Evolutionary conservation across 1,284 basidiomycete genomes (phyloP).

Genomic region (Somion occarium): DNA sequence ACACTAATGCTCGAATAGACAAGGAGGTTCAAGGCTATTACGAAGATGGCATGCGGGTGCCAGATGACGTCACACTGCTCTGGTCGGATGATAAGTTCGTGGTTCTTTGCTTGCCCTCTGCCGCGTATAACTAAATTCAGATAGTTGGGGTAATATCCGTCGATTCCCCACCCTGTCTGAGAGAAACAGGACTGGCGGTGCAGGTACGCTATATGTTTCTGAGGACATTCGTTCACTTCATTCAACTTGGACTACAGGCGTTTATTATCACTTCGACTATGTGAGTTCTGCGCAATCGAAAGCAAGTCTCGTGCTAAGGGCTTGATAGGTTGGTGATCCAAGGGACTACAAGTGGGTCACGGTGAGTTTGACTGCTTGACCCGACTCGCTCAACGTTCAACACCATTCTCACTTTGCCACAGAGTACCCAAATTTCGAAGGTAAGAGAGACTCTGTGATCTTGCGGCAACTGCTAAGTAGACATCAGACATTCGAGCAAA

Average conservation of each 20-base stretch:
- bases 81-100: slow-evolving; percentile 61
- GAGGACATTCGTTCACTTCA: background rate
- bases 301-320: background rate
- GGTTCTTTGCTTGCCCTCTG: background rate
- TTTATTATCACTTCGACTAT: slow-evolving; percentile 63
- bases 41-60: slow-evolving; percentile 51
- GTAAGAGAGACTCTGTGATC: slow-evolving; percentile 7
- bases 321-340: slow-evolving; percentile 43
- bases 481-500: slow-evolving; percentile 50
- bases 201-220: slow-evolving; percentile 21
- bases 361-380: slow-evolving; percentile 24
- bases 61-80: slow-evolving; percentile 51
- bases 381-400: background rate
- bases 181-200: slow-evolving; percentile 55
- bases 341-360: slow-evolving; percentile 61
- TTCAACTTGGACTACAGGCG: slow-evolving; percentile 28
- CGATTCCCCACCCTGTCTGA: slow-evolving; percentile 49
- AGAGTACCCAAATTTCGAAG: slow-evolving; percentile 26
- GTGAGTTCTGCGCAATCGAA: slow-evolving; percentile 21
- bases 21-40: slow-evolving; percentile 71
- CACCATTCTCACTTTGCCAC: background rate
- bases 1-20: slow-evolving; percentile 1
- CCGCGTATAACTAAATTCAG: background rate
- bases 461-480: background rate
- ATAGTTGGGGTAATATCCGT: slow-evolving; percentile 56